These are phyloP conservation scores for Leccinum longicurvipes DNA, from an alignment of 768 basidiomycete genomes.

Conservation along the genomic window DNA sequence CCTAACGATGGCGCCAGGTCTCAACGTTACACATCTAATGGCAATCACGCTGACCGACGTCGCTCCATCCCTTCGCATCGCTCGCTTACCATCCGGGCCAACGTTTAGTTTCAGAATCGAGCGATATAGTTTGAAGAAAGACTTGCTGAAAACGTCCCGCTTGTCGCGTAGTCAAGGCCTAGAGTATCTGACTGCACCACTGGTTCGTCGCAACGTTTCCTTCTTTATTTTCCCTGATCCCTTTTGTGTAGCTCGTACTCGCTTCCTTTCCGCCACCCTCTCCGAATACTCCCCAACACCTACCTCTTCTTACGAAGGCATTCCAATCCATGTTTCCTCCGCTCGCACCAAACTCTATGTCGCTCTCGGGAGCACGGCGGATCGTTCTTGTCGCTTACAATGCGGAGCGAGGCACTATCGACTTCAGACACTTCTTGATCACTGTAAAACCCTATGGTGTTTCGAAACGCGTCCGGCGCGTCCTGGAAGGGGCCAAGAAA, in stretches of 20 bases:
- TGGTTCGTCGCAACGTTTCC: conserved; percentile 50
- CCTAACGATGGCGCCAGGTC: conserved; percentile 83
- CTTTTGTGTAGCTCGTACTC: conserved; percentile 64
- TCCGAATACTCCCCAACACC: conserved; percentile 74
- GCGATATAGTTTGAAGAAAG: conserved; percentile 88
- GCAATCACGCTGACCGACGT: conserved; percentile 86
- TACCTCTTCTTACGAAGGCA: conserved; percentile 89
- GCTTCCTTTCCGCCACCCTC: conserved; percentile 79
- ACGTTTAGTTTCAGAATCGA: conserved; percentile 92
- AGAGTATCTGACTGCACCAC: conserved; percentile 88
- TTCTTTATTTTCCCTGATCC: not conserved
- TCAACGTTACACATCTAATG: conserved; percentile 89
- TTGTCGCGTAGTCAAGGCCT: conserved; percentile 74
- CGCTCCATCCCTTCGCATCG: conserved; percentile 82
- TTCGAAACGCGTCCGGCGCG: conserved; percentile 83
- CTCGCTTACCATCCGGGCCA: conserved; percentile 86
- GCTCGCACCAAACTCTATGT: conserved; percentile 75
- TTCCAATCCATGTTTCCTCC: conserved; percentile 97
- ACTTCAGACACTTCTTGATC: conserved; percentile 93
- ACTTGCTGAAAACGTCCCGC: conserved; percentile 64
- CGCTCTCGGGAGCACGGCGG: conserved; percentile 86
- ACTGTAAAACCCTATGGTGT: conserved; percentile 93
- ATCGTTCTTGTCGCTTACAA: conserved; percentile 94
- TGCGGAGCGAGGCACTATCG: conserved; percentile 77
- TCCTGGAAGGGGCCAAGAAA: conserved; percentile 63